A percentile compares a stretch with the other conserved stretches of the same genome.
These are phyloP conservation scores for Cyclotella choctawhatcheeana DNA, from an alignment of 108 stramenopile species.

Conservation along the genomic window DNA sequence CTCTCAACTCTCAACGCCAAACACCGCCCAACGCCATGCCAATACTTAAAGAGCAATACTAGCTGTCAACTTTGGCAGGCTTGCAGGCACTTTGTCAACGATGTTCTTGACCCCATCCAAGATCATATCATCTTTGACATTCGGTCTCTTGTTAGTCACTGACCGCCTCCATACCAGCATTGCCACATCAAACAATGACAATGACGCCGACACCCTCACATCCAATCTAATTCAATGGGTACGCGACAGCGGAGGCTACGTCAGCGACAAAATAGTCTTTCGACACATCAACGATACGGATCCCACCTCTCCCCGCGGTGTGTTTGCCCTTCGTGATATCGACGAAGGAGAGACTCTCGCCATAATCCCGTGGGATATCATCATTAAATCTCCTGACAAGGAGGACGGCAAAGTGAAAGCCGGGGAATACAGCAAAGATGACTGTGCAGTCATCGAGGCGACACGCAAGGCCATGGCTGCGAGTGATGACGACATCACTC, in stretches of 20 bases:
- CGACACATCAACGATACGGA: constrained; percentile 29
- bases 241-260: constrained; percentile 21
- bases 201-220: background rate
- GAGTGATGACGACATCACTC: constrained; percentile 46
- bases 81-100: too few species aligned
- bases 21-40: too few species aligned
- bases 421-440: constrained; percentile 35
- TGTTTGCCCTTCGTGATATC: constrained; percentile 52
- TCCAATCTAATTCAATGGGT: constrained; percentile 6
- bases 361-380: constrained; percentile 47
- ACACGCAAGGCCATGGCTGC: constrained; percentile 19
- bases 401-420: background rate
- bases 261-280: constrained; percentile 29
- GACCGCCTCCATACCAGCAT: too few species aligned
- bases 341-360: constrained; percentile 43
- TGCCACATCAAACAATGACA: too few species aligned
- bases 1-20: too few species aligned
- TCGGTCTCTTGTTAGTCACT: too few species aligned
- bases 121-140: too few species aligned
- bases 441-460: constrained; percentile 41
- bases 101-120: too few species aligned
- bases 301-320: constrained; percentile 37
- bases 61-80: too few species aligned
- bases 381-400: constrained; percentile 22
- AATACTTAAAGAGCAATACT: too few species aligned